A percentile compares a stretch with the other conserved stretches of the same genome.
Conservation (phyloP, 2,329 filamentous ascomycete species). For the Dothiorella sarmentorum region DNA sequence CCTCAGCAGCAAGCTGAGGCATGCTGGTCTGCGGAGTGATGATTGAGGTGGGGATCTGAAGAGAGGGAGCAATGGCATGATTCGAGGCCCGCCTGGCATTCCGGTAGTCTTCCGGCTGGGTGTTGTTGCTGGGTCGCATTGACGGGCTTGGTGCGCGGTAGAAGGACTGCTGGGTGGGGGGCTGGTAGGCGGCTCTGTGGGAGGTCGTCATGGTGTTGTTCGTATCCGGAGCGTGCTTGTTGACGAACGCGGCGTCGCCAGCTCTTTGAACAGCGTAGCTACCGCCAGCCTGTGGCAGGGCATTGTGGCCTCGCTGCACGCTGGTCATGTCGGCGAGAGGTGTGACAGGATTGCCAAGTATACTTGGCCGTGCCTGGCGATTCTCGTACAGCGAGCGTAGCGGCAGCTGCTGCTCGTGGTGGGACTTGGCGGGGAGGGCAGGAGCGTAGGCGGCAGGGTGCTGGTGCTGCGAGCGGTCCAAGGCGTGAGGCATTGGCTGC, state of each 20-base stretch:
- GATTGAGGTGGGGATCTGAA: constrained; percentile 36
- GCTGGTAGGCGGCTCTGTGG: constrained; percentile 5
- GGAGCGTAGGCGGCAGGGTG: constrained; percentile 31
- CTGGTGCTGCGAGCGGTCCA: constrained; percentile 31
- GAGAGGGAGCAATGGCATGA: constrained; percentile 20
- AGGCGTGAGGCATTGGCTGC: constrained; percentile 40
- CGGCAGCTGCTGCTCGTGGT: constrained; percentile 23
- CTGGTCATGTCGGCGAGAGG: constrained; percentile 30
- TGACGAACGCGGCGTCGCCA: constrained; percentile 5
- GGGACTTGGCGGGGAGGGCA: constrained; percentile 27
- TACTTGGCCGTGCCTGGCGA: constrained; percentile 32
- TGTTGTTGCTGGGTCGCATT: background rate
- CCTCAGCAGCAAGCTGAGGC: constrained; percentile 41
- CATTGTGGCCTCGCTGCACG: constrained; percentile 9
- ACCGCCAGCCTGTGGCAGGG: constrained; percentile 1
- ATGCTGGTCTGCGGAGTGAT: constrained; percentile 38
- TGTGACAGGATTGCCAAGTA: constrained; percentile 30
- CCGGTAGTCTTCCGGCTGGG: constrained; percentile 1
- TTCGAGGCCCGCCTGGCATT: constrained; percentile 12
- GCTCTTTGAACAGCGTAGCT: constrained; percentile 11
- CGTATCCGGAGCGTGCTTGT: constrained; percentile 20
- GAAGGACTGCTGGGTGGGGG: background rate
- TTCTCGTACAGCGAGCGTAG: background rate
- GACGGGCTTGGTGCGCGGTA: background rate
- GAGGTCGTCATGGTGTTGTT: constrained; percentile 11